Conservation (phyloP, 257 asterid species). For the Echium plantagineum region DNA sequence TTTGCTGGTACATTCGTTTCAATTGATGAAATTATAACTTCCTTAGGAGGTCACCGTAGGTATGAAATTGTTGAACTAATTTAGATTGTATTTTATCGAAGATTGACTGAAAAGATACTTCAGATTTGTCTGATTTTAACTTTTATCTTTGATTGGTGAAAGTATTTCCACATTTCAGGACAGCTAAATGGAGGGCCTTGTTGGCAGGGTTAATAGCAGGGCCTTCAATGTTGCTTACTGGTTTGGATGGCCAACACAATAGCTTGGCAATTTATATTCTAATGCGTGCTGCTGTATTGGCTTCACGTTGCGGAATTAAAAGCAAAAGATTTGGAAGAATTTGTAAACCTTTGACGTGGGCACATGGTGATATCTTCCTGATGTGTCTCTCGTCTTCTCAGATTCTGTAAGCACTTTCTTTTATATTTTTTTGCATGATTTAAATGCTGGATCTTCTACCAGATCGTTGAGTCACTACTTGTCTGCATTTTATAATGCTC, state of each 20-base stretch:
- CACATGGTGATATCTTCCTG: slow-evolving; percentile 90
- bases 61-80: slow-evolving; percentile 14
- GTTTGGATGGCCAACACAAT: slow-evolving; percentile 63
- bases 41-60: slow-evolving; percentile 89
- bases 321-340: slow-evolving; percentile 75
- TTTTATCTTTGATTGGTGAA: background rate
- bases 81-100: no score
- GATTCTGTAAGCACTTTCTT: slow-evolving; percentile 53
- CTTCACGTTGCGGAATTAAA: slow-evolving; percentile 94
- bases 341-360: slow-evolving; percentile 92
- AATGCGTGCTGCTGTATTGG: slow-evolving; percentile 97
- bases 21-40: slow-evolving; percentile 76
- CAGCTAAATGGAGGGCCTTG: slow-evolving; percentile 95
- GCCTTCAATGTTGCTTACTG: slow-evolving; percentile 87
- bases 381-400: slow-evolving; percentile 97
- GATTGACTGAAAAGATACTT: background rate
- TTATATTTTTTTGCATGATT: no score
- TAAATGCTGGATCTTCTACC: no score
- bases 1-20: slow-evolving; percentile 96
- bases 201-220: slow-evolving; percentile 96
- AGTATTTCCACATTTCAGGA: slow-evolving; percentile 36
- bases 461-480: no score
- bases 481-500: no score
- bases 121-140: slow-evolving; percentile 2
- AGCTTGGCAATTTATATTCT: slow-evolving; percentile 90